phyloP scores from a whole-genome alignment of 1,284 basidiomycete genomes.

The Malassezia yamatoensis region DNA sequence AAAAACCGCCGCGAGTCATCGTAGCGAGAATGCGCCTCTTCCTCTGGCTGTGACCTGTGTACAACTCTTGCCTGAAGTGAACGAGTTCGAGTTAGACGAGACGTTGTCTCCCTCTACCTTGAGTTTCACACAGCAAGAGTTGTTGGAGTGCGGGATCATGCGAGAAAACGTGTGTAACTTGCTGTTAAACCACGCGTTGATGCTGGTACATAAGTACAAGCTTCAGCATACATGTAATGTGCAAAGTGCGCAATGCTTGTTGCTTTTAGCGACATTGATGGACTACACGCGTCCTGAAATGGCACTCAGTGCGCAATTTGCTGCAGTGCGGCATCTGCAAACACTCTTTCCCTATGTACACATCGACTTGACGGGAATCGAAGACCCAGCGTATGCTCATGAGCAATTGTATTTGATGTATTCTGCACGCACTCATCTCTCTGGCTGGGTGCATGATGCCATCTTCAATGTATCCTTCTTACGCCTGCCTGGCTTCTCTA shows the following conservation, averaged over 20 bases:
- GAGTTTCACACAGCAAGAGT: constrained; percentile 10
- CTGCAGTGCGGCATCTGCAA: background rate
- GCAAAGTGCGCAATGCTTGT: constrained; percentile 27
- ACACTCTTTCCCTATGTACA: background rate
- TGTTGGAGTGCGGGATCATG: constrained; percentile 22
- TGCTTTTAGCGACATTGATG: constrained; percentile 29
- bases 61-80: constrained; percentile 7
- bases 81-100: constrained; percentile 8
- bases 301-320: constrained; percentile 6
- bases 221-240: constrained; percentile 29
- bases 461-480: constrained; percentile 5
- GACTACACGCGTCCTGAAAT: constrained; percentile 20
- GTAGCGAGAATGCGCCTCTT: background rate
- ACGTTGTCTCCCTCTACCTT: background rate
- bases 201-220: constrained; percentile 37
- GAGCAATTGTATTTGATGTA: background rate
- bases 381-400: background rate
- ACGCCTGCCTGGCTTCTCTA: background rate
- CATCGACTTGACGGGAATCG: background rate
- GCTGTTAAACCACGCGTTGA: constrained; percentile 31
- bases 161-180: constrained; percentile 36
- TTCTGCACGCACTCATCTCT: background rate
- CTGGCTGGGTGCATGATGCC: constrained; percentile 5
- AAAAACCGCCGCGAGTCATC: background rate
- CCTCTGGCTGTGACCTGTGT: constrained; percentile 4